Evolutionary conservation across 257 asterid species (phyloP).

Genomic region (Orobanche coerulescens): DNA sequence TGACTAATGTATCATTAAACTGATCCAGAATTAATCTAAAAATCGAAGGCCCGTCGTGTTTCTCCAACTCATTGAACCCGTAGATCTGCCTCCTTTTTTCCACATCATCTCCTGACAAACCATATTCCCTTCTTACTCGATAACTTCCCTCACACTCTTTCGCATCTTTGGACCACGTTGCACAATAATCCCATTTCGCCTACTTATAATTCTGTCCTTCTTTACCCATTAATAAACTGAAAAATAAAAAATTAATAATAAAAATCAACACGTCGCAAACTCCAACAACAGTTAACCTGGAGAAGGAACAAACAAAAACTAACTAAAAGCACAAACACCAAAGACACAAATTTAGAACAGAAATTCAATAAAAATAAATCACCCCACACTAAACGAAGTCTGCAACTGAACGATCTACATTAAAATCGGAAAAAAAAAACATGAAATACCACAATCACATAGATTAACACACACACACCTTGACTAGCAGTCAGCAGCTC

Average conservation of each 20-base stretch:
- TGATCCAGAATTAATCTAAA: conserved; percentile 79
- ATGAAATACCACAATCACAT: background rate
- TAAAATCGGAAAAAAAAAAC: background rate
- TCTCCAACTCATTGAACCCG: conserved; percentile 86
- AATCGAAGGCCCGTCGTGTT: conserved; percentile 89
- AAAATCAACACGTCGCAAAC: conserved; percentile 25
- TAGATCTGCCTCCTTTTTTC: conserved; percentile 66
- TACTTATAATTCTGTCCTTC: conserved; percentile 56
- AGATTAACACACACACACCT: conserved; percentile 22
- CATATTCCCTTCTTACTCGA: conserved; percentile 48
- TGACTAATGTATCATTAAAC: conserved; percentile 85
- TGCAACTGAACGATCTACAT: conserved; percentile 17
- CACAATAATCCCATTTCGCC: conserved; percentile 30
- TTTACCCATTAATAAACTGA: conserved; percentile 62
- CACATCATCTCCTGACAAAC: conserved; percentile 58
- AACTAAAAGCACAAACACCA: conserved; percentile 8
- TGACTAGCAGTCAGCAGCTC: conserved; percentile 14
- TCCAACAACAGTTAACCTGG: conserved; percentile 22
- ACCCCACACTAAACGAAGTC: background rate
- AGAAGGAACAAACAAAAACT: background rate
- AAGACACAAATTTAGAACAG: conserved; percentile 4
- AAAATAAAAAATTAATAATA: background rate
- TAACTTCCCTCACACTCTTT: conserved; percentile 71
- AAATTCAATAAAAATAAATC: background rate
- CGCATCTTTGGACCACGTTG: conserved; percentile 80